Conservation (phyloP, 768 basidiomycete genomes). For the Leucocoprinus sp. region DNA sequence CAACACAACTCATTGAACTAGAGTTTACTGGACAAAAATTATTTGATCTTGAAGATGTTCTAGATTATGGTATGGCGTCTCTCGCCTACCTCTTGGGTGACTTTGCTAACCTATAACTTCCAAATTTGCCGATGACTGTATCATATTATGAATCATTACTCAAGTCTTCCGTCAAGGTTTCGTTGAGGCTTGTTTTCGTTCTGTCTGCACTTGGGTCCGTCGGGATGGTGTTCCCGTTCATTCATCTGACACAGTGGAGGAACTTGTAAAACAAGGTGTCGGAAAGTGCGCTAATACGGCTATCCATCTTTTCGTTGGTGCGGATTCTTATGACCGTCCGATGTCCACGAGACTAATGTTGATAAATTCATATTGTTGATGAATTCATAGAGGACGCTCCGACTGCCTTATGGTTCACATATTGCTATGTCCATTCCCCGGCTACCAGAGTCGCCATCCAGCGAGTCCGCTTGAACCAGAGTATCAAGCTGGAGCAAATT, state of each 20-base stretch:
- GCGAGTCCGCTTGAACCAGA: conserved; percentile 29
- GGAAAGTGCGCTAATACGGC: conserved; percentile 37
- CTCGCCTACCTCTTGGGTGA: conserved; percentile 8
- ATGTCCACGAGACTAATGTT: neutral
- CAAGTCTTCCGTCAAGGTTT: conserved; percentile 37
- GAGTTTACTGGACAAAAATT: conserved; percentile 32
- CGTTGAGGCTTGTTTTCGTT: conserved; percentile 33
- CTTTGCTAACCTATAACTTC: conserved; percentile 14
- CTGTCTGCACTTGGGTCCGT: conserved; percentile 38
- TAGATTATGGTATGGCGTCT: conserved; percentile 30
- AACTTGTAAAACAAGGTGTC: conserved; percentile 26
- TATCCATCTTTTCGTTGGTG: conserved; percentile 38
- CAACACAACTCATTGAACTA: conserved; percentile 41
- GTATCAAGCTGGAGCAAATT: conserved; percentile 27
- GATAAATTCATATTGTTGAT: too few species aligned
- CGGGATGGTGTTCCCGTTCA: conserved; percentile 29
- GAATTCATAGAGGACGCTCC: conserved; percentile 29
- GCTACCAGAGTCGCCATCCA: conserved; percentile 28
- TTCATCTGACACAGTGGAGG: conserved; percentile 27
- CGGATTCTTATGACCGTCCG: conserved; percentile 10
- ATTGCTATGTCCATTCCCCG: conserved; percentile 28
- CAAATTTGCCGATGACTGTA: neutral
- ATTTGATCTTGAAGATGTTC: conserved; percentile 38
- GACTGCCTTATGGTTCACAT: conserved; percentile 36
- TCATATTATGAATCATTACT: conserved; percentile 1